Percentiles rank a stretch among this genome's conserved stretches.
phyloP scores from a whole-genome alignment of 352 stramenopile species.

The Pythium aristosporum region DNA sequence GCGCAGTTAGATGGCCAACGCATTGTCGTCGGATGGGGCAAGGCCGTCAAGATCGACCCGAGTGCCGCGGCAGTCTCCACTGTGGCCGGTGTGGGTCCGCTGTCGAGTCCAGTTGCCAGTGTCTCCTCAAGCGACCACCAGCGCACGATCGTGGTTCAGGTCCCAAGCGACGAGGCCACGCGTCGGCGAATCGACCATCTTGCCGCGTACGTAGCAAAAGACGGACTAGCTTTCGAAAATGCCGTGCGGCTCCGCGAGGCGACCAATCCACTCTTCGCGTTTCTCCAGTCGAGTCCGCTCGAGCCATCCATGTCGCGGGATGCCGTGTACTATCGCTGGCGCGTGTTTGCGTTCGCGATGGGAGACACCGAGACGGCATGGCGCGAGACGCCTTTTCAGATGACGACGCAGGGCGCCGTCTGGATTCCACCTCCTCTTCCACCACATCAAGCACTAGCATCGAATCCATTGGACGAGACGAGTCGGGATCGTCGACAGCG shows the following conservation, averaged over 20 bases:
- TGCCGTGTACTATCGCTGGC: constrained; percentile 71
- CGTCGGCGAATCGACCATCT: constrained; percentile 45
- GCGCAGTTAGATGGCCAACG: constrained; percentile 65
- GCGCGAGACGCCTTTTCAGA: constrained; percentile 59
- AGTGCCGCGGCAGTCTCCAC: constrained; percentile 1
- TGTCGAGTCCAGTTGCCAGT: constrained; percentile 3
- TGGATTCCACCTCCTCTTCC: constrained; percentile 59
- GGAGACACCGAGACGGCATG: constrained; percentile 51
- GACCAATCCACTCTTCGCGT: constrained; percentile 47
- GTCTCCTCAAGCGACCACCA: constrained; percentile 1
- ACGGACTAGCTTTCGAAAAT: constrained; percentile 71
- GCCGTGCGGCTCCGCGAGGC: constrained; percentile 47
- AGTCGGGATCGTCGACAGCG: background rate
- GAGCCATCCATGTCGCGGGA: constrained; percentile 31
- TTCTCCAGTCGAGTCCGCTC: constrained; percentile 35
- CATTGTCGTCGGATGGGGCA: constrained; percentile 81
- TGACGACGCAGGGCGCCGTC: constrained; percentile 49
- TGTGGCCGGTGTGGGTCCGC: background rate
- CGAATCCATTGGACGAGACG: background rate
- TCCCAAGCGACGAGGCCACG: constrained; percentile 35
- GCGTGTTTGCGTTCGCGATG: constrained; percentile 72
- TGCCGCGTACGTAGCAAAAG: constrained; percentile 58
- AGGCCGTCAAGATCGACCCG: constrained; percentile 73
- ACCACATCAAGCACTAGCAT: background rate
- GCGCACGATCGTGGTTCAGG: constrained; percentile 36